Evolutionary conservation across 1,139 yeast genomes (phyloP).

Genomic region (Suhomyces panamericanus): DNA sequence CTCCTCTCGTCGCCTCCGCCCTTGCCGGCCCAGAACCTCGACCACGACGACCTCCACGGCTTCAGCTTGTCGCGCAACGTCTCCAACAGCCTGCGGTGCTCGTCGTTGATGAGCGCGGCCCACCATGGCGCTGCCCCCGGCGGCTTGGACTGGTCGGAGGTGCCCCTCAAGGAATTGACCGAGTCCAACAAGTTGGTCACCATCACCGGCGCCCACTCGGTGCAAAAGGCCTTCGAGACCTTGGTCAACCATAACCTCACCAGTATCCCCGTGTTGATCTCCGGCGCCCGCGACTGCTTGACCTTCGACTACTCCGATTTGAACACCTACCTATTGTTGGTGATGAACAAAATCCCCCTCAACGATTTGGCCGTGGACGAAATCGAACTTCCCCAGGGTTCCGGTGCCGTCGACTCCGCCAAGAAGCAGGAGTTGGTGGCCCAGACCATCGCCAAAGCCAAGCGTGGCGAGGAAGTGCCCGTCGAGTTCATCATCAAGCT

Average conservation of each 20-base stretch:
- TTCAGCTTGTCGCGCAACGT: constrained; percentile 48
- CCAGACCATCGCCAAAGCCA: constrained; percentile 49
- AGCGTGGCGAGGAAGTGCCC: constrained; percentile 71
- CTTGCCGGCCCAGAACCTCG: constrained; percentile 31
- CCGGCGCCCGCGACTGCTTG: constrained; percentile 51
- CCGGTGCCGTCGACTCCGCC: constrained; percentile 12
- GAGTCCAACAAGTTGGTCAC: constrained; percentile 76
- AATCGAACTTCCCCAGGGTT: constrained; percentile 10
- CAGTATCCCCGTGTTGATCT: constrained; percentile 72
- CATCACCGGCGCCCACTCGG: constrained; percentile 62
- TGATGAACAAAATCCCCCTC: constrained; percentile 62
- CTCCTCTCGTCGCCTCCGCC: constrained; percentile 84
- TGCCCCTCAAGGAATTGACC: constrained; percentile 68
- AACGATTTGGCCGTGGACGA: constrained; percentile 30
- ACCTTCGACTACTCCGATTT: constrained; percentile 92
- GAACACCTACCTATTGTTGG: constrained; percentile 76
- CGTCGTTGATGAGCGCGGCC: constrained; percentile 18
- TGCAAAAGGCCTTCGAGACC: constrained; percentile 84
- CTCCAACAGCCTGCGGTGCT: constrained; percentile 37
- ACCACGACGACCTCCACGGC: constrained; percentile 36
- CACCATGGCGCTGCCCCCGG: constrained; percentile 14
- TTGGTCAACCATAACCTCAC: constrained; percentile 72
- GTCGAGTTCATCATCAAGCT: constrained; percentile 75
- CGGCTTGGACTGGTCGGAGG: constrained; percentile 69
- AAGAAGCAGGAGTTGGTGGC: constrained; percentile 30